phyloP scores from a whole-genome alignment of 306 rosid species.

The Myrica gale region DNA sequence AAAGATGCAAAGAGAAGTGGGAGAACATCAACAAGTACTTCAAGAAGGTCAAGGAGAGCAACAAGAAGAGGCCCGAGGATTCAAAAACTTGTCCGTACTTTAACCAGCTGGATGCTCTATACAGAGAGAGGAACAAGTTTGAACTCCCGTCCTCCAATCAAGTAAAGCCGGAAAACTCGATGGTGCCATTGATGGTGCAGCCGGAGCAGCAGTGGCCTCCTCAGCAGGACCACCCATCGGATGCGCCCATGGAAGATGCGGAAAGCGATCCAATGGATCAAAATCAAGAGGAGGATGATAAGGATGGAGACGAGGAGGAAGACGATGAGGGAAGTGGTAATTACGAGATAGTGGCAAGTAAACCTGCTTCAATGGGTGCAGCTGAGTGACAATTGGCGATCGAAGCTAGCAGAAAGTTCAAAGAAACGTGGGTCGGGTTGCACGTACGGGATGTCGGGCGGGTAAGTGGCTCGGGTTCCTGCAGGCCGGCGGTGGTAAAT shows the following conservation, averaged over 20 bases:
- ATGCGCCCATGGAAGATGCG: constrained; percentile 34
- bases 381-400: constrained; percentile 23
- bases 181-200: constrained; percentile 70
- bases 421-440: constrained; percentile 23
- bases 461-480: constrained; percentile 2
- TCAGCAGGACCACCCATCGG: constrained; percentile 11
- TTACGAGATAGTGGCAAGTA: constrained; percentile 67
- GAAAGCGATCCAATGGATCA: constrained; percentile 29
- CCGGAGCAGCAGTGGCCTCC: constrained; percentile 99
- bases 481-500: constrained; percentile 22
- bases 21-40: constrained; percentile 97
- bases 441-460: constrained; percentile 30
- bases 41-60: constrained; percentile 94
- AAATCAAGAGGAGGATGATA: constrained; percentile 28
- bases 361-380: constrained; percentile 46
- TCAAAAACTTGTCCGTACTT: constrained; percentile 92
- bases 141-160: background rate
- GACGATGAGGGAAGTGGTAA: constrained; percentile 50
- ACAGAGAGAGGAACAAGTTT: constrained; percentile 51
- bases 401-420: background rate
- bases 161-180: constrained; percentile 39
- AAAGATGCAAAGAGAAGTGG: constrained; percentile 98
- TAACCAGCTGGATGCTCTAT: constrained; percentile 64
- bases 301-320: constrained; percentile 38
- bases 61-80: constrained; percentile 78